Conservation (phyloP, 2,329 filamentous ascomycete species). For the Trichoderma atroviride region DNA sequence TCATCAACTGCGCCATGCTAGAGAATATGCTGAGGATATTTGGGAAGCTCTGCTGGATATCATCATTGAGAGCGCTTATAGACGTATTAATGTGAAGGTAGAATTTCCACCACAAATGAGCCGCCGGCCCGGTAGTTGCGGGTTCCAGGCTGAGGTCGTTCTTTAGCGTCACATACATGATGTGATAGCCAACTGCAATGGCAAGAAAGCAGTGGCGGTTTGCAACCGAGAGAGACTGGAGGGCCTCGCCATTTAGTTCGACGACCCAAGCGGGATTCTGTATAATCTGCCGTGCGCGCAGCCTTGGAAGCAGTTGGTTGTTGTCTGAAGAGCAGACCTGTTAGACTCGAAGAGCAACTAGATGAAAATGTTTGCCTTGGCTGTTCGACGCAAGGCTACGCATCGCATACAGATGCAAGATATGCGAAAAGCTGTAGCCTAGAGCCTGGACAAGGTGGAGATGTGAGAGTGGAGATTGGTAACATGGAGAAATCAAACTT, state of each 20-base stretch:
- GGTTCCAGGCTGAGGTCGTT: slow-evolving; percentile 15
- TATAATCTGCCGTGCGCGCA: slow-evolving; percentile 15
- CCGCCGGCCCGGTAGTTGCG: slow-evolving; percentile 6
- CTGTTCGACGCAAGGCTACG: background rate
- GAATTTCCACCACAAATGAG: slow-evolving; percentile 20
- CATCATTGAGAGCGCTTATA: slow-evolving; percentile 16
- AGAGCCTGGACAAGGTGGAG: background rate
- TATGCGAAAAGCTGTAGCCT: background rate
- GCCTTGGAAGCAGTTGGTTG: slow-evolving; percentile 7
- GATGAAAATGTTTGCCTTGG: background rate
- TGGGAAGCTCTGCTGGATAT: slow-evolving; percentile 8
- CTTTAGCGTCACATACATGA: slow-evolving; percentile 19
- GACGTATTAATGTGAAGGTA: slow-evolving; percentile 19
- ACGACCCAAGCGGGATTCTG: slow-evolving; percentile 8
- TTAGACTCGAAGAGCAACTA: background rate
- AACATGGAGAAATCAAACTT: background rate
- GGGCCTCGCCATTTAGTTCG: background rate
- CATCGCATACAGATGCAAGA: background rate
- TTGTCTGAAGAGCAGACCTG: slow-evolving; percentile 3
- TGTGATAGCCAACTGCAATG: slow-evolving; percentile 22
- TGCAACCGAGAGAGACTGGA: slow-evolving; percentile 13
- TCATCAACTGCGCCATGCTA: slow-evolving; percentile 24
- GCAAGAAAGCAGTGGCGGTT: slow-evolving; percentile 21
- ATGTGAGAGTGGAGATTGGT: background rate
- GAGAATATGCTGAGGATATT: slow-evolving; percentile 18